These are phyloP conservation scores for Gossypium rotundifolium DNA, from an alignment of 345 rosid species.

Conservation along the genomic window DNA sequence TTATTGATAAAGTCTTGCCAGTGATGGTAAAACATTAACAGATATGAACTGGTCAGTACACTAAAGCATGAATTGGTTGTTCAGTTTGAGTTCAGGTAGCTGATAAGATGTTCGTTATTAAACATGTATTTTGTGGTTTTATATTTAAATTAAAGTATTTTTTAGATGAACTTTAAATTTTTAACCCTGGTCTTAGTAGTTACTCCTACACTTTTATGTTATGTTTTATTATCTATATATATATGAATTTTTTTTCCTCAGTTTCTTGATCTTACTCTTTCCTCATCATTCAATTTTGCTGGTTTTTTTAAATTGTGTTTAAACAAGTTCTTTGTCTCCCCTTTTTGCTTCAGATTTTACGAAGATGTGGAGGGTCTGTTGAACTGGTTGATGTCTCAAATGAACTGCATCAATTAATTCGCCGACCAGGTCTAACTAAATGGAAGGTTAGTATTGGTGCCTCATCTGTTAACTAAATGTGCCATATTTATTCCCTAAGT, in stretches of 20 bases:
- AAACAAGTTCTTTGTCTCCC: not conserved
- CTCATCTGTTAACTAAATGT: not conserved
- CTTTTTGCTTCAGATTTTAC: constrained; percentile 47
- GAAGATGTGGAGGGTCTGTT: constrained; percentile 72
- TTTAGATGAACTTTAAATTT: not conserved
- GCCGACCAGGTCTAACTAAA: constrained; percentile 72
- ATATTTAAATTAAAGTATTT: not conserved
- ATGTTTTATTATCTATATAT: not conserved
- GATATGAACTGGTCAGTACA: not conserved
- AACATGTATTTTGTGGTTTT: not conserved
- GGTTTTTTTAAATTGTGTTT: not conserved
- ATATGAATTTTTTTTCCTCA: not conserved
- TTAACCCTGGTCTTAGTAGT: not conserved
- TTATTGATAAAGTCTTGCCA: not conserved
- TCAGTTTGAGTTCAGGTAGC: not conserved
- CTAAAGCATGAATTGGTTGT: not conserved
- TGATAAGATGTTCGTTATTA: not conserved
- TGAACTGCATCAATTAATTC: constrained; percentile 76
- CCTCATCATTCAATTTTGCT: not conserved
- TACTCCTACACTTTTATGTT: not conserved
- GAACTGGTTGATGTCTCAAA: constrained; percentile 79
- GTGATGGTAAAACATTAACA: not conserved
- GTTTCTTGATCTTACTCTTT: not conserved
- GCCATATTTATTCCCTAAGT: not conserved
- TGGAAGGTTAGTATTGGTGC: constrained; percentile 69